These are phyloP conservation scores for Boletellus sp. DNA, from an alignment of 1,284 basidiomycete species.

Conservation along the genomic window DNA sequence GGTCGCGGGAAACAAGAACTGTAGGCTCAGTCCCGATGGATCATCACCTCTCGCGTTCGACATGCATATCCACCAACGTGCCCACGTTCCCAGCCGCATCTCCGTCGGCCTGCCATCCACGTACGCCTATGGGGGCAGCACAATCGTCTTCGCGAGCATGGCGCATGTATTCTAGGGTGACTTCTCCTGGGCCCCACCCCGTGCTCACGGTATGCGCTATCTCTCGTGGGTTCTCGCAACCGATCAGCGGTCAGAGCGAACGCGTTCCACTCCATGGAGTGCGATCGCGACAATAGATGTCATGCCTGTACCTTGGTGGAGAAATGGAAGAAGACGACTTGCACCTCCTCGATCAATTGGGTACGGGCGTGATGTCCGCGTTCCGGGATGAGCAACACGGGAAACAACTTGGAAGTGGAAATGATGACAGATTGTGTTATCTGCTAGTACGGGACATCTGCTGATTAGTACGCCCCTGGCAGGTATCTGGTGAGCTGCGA, in stretches of 20 bases:
- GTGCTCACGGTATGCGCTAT: neutral
- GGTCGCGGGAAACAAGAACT: too few relatives aligned
- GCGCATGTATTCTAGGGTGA: neutral
- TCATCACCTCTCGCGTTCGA: too few relatives aligned
- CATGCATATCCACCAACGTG: too few relatives aligned
- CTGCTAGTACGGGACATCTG: too few relatives aligned
- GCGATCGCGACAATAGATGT: neutral
- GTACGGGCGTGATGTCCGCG: neutral
- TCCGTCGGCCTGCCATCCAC: neutral
- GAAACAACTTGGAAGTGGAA: neutral
- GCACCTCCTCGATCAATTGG: too few relatives aligned
- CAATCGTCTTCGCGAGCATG: too few relatives aligned
- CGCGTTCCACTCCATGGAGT: too few relatives aligned
- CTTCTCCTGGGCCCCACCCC: neutral
- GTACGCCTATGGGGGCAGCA: too few relatives aligned
- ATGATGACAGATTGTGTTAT: too few relatives aligned
- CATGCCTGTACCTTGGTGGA: neutral
- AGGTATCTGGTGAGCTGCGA: neutral
- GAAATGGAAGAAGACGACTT: neutral
- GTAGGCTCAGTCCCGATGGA: too few relatives aligned
- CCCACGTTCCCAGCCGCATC: neutral
- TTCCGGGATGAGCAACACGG: neutral
- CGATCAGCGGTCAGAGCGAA: neutral
- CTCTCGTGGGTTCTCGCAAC: neutral
- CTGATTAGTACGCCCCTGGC: neutral